Conservation (phyloP, 2,329 filamentous ascomycete genomes). For the Penicillium sp. region DNA sequence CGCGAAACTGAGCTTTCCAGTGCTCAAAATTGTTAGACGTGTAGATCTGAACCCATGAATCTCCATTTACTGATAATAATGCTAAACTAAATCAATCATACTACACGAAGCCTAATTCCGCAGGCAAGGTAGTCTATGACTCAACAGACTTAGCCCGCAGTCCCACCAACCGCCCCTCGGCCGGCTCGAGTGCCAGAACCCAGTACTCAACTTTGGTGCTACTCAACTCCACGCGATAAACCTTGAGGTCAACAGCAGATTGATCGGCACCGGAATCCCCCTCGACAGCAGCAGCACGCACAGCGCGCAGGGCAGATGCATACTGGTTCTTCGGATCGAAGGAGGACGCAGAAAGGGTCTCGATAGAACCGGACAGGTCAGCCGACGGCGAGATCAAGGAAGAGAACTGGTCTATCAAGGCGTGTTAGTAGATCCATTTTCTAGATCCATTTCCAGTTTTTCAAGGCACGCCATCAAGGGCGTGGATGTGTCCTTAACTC, state of each 20-base stretch:
- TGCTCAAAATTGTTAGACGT: not conserved
- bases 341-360: conserved; percentile 64
- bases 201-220: conserved; percentile 73
- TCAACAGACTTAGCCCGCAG: conserved; percentile 77
- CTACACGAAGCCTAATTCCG: not conserved
- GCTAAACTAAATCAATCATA: not conserved
- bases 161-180: conserved; percentile 66
- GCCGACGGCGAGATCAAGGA: conserved; percentile 53
- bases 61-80: not conserved
- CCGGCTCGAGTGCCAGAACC: conserved; percentile 63
- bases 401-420: conserved; percentile 63
- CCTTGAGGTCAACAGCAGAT: conserved; percentile 60
- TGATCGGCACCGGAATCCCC: conserved; percentile 19
- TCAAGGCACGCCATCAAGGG: conserved; percentile 3
- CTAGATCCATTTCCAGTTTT: not conserved
- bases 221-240: conserved; percentile 68
- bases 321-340: conserved; percentile 77
- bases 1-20: conserved; percentile 1
- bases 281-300: conserved; percentile 49
- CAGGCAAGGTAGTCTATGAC: conserved; percentile 45
- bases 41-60: not conserved
- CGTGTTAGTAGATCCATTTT: conserved; percentile 10
- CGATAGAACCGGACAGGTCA: conserved; percentile 44
- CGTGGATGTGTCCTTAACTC: not conserved
- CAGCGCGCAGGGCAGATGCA: conserved; percentile 49